Base-by-base conservation (phyloP, 2,329 filamentous ascomycete genomes). In the Penicillium digitatum region DNA sequence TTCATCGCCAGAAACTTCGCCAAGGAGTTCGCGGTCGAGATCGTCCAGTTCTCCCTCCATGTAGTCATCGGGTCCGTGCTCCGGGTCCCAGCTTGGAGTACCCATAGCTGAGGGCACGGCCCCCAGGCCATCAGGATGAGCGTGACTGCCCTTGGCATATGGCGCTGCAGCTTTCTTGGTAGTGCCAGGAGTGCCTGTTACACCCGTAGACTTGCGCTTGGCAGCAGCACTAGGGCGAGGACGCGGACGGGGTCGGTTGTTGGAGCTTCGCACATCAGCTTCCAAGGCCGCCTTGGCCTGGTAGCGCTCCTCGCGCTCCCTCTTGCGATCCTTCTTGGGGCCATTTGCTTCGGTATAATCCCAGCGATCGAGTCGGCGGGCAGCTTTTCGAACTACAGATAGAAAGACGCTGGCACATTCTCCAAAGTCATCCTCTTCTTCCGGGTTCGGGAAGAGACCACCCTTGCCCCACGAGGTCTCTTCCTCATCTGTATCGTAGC, bases 401-500 rank as follows among this genome's bases (percentile, higher is more conserved):
- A 76, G 62, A 65, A 72, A 78, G 52, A 71, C 72, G 45, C 70
- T 74, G n/a, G 75, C 76, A 49, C 76, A 73, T 58, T 79, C 78
- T 46, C 78, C 78, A 58, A 68, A 78, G 56, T 79, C 77, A 55
- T 79, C 78, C 46, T 76, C 68, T 52, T 76, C 74, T 3, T 66
- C 64, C 3, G 72, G 72, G 38, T 75, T 74, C 1, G 74, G 73
- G 29, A 73, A 64, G 10, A 78, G 53, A 4, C 76, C 75, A 18
- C 75, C 76, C 35, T 75, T 73, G 7, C 75, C 76, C 69, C 72
- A 76, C 3, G 72, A 72, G 12, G 67, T 65, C 43, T 67, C 67
- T 38, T 78, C 76, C 46, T 78, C 75, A 18, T 78, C 77, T 27
- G 76, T 76, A 55, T 79, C 77, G 40, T 79, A 79, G 20, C 71